Evolutionary conservation across 148 eudicot genomes (phyloP).

Genomic region (Cornus florida): DNA sequence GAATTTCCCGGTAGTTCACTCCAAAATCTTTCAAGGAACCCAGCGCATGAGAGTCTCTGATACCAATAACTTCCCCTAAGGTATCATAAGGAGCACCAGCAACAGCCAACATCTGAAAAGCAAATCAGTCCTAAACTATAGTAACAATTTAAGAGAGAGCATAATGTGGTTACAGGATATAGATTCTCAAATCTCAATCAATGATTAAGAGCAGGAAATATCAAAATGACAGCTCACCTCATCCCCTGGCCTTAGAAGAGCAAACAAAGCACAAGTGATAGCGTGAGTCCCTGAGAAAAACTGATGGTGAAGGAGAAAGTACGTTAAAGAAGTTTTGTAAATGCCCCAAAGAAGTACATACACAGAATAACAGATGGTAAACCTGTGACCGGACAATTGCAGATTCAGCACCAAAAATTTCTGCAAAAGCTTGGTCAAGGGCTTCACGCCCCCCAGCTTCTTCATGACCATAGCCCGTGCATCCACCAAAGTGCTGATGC

Average conservation of each 20-base stretch:
- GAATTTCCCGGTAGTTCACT: conserved; percentile 74
- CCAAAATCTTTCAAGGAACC: conserved; percentile 93
- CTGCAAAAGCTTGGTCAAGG: conserved; percentile 85
- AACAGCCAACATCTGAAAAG: conserved; percentile 93
- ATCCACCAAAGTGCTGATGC: conserved; percentile 86
- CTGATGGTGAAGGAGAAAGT: conserved; percentile 39
- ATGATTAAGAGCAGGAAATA: not conserved
- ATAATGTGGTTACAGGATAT: not conserved
- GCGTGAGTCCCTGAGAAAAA: conserved; percentile 99
- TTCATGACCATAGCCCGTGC: conserved; percentile 97
- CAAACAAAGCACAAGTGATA: conserved; percentile 95
- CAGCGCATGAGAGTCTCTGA: conserved; percentile 70
- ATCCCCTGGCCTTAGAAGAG: conserved; percentile 89
- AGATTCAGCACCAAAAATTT: conserved; percentile 93
- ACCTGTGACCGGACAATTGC: conserved; percentile 96
- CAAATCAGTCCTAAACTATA: conserved; percentile 19
- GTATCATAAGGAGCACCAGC: conserved; percentile 98
- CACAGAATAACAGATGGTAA: conserved; percentile 12
- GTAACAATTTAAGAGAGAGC: not conserved
- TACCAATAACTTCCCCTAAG: conserved; percentile 94
- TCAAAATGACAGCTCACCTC: conserved; percentile 51
- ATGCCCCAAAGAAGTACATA: not conserved
- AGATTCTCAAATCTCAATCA: not conserved
- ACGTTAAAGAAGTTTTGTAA: conserved; percentile 8
- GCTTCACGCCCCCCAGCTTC: conserved; percentile 98